A percentile compares a stretch with the other conserved stretches of the same genome.
phyloP scores from a whole-genome alignment of 805 yeast genomes.

The Candida orba region DNA sequence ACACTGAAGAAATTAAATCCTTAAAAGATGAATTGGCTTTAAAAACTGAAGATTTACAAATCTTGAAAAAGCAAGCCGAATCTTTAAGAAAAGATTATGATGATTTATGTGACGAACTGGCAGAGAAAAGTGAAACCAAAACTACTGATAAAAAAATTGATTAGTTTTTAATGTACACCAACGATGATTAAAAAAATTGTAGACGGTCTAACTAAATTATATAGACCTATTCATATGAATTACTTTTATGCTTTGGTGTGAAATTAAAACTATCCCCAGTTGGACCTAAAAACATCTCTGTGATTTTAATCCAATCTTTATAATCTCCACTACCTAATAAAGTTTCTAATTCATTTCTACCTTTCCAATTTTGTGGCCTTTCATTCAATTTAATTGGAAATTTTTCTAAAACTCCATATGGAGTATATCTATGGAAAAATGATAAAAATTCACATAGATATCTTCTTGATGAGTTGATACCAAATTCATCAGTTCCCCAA shows the following conservation, averaged over 20 bases:
- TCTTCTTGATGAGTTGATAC: slow-evolving; percentile 80
- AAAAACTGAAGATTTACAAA: slow-evolving; percentile 58
- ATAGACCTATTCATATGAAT: slow-evolving; percentile 38
- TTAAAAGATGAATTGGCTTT: slow-evolving; percentile 23
- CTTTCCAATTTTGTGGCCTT: slow-evolving; percentile 90
- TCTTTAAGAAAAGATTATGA: slow-evolving; percentile 62
- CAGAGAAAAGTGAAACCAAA: no score
- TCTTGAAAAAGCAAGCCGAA: slow-evolving; percentile 66
- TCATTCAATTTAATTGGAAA: slow-evolving; percentile 86
- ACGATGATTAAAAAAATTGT: not conserved
- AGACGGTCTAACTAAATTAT: no score
- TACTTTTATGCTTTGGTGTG: slow-evolving; percentile 93
- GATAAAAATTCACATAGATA: slow-evolving; percentile 91
- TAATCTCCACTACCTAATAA: slow-evolving; percentile 78
- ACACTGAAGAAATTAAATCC: slow-evolving; percentile 16
- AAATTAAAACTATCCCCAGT: slow-evolving; percentile 69
- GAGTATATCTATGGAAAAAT: slow-evolving; percentile 90
- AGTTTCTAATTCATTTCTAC: slow-evolving; percentile 89
- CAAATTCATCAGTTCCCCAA: slow-evolving; percentile 98
- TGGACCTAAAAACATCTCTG: slow-evolving; percentile 93
- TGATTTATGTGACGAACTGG: slow-evolving; percentile 18
- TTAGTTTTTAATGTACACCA: not conserved
- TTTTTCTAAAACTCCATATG: slow-evolving; percentile 85
- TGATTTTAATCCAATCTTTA: slow-evolving; percentile 91
- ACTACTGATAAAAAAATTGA: no score